Evolutionary conservation across 2,329 filamentous ascomycete genomes (phyloP), one percentile per base, ranked within the genome.

Genomic region (Penicillium sp.): DNA sequence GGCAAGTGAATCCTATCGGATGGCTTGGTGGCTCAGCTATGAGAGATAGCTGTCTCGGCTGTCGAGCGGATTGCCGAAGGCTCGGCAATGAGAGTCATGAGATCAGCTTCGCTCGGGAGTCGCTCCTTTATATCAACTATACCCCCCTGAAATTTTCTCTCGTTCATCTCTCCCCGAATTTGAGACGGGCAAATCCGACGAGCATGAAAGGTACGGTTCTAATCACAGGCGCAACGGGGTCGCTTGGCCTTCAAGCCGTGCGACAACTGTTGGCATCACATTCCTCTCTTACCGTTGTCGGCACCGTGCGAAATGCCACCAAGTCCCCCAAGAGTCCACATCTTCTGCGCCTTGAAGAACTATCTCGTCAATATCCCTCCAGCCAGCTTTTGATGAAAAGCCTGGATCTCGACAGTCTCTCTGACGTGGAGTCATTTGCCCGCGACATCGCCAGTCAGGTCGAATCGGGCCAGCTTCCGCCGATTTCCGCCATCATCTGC

Each of bases 201-300:
- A 33, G 39, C 7, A 45, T 39, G 35, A 16, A 7, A 4, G 39
- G 31, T 0, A 43, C 43, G 6, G 17, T 46, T 1, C 26, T 46
- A 7, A 39, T 46, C 16, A 46, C 43, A 10, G 43, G 43, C 4
- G 43, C 40, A 9, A 34, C 40, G 3, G 39, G 43, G 18, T 46
- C 43, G 0, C 23, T 46, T 8, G 43, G 39, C 1, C 11, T 43
- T 14, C 20, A 38, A 28, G 40, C 43, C 0, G 18, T 46, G 10
- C 40, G 43, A 16, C 39, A 46, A 13, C n/a, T 46, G 10, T 28
- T 46, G 5, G 33, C 25, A 9, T 18, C 15, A 2, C 19, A 39
- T 13, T 11, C 43, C 6, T 27, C 28, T 3, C 16, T 36, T 7
- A 38, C 18, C 3, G 13, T 42, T 10, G 5, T 46, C 13, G 35